These are phyloP conservation scores for Pestalotiopsis sp. DNA, from an alignment of 2,329 filamentous ascomycete species.

Conservation along the genomic window DNA sequence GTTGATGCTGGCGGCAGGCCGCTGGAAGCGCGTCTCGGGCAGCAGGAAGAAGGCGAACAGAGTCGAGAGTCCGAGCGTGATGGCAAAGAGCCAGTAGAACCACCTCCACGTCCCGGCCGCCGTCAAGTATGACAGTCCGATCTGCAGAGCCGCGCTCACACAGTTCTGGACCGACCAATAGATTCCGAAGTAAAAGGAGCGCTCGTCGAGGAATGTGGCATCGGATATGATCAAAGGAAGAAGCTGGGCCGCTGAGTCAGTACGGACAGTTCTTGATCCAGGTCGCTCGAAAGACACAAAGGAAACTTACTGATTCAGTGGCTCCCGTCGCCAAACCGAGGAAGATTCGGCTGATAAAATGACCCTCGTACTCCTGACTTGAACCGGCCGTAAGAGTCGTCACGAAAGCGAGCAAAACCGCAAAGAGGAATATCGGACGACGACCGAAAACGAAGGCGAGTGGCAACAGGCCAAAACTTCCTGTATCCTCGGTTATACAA, in stretches of 20 bases:
- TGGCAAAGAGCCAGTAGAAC: conserved; percentile 42
- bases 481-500: conserved; percentile 8
- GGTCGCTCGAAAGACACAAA: background rate
- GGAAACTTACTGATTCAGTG: conserved; percentile 30
- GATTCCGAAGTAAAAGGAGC: conserved; percentile 34
- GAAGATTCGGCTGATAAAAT: conserved; percentile 38
- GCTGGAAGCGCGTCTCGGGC: conserved; percentile 41
- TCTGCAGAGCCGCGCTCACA: conserved; percentile 32
- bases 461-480: conserved; percentile 37
- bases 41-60: conserved; percentile 38
- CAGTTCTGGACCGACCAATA: conserved; percentile 41
- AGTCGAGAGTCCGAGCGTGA: conserved; percentile 34
- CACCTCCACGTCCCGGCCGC: conserved; percentile 39
- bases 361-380: conserved; percentile 33
- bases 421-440: conserved; percentile 35
- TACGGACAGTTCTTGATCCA: background rate
- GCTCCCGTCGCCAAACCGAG: conserved; percentile 38
- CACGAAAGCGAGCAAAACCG: conserved; percentile 31
- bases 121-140: conserved; percentile 36
- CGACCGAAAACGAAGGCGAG: conserved; percentile 38
- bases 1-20: conserved; percentile 32
- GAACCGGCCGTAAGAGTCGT: conserved; percentile 35
- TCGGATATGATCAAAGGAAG: conserved; percentile 40
- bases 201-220: conserved; percentile 41
- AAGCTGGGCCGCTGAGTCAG: conserved; percentile 17